Base-by-base conservation (phyloP, 331 rosid species). In the Quercus lobata region DNA sequence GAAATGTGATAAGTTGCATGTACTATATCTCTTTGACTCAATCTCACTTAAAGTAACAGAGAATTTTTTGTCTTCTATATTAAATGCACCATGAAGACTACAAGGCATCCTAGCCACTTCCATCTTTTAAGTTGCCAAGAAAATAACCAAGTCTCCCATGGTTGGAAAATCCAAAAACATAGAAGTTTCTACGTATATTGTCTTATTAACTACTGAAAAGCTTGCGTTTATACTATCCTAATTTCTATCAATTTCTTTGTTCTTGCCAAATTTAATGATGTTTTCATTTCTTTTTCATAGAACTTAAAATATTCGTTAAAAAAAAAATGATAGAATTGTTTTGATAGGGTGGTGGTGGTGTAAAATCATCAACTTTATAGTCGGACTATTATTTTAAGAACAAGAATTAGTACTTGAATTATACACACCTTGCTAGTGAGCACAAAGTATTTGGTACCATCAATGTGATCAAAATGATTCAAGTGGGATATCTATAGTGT, bases 131-230 rank as follows among this genome's bases (percentile, higher is more conserved):
- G 76, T 82, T 85, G 17, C 69, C 78, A 1, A 46, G 52, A 60
- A 81, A 41, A 81, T 27, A 3, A 75, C 84, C 1, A 57, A 62
- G 46, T 79, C 83, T 10, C 79, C 79, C 68, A 84, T 65, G 6
- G 76, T 52, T 4, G 97, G 92, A 56, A 85, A 86, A 80, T 94
- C 95, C 0, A 92, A 41, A 1, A 93, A 88, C 93, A 90, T 80
- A 24, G 87, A 87, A 0, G 94, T 95, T 79, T 94, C 94, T 1
- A 80, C 74, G 92, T 93, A 94, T 3, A 91, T 81, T 0, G 95
- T 83, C 12, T 94, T 91, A 44, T 91, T 88, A 6, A 88, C 81
- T 57, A 71, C 76, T 0, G 89, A 82, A 1, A 83, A 54, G 34
- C 24, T 76, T 2, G 81, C 86, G n/a, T 84, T 85, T 75, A 73